phyloP scores from a whole-genome alignment of 2,329 filamentous ascomycete genomes.

The Colletotrichum lentis region DNA sequence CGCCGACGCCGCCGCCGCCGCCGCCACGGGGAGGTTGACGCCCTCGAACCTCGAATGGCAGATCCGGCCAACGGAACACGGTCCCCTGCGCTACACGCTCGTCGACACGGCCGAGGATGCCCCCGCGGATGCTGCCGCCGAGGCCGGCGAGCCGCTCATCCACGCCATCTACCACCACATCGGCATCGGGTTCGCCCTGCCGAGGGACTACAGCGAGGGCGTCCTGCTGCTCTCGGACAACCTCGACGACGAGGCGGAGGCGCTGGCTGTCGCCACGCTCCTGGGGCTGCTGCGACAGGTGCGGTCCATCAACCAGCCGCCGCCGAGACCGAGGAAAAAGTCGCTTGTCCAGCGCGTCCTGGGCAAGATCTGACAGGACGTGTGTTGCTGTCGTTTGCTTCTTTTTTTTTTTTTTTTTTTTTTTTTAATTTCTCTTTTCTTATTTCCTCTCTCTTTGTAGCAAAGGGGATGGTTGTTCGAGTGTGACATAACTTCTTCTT shows the following conservation, averaged over 20 bases:
- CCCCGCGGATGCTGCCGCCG: background rate
- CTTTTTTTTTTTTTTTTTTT: no score
- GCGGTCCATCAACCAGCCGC: conserved; percentile 23
- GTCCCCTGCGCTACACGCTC: conserved; percentile 32
- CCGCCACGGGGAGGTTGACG: no score
- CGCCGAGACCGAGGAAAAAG: conserved; percentile 16
- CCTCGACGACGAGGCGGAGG: conserved; percentile 17
- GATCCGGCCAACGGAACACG: conserved; percentile 21
- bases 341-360: conserved; percentile 19
- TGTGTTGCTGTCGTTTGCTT: no score
- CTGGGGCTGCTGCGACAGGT: conserved; percentile 25
- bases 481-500: no score
- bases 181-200: conserved; percentile 26
- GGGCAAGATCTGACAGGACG: conserved; percentile 2
- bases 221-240: conserved; percentile 29
- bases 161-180: conserved; percentile 39
- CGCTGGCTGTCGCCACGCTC: conserved; percentile 15
- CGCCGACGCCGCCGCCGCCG: no score
- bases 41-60: conserved; percentile 30
- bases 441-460: no score
- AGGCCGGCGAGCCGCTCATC: conserved; percentile 1
- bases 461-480: no score
- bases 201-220: conserved; percentile 36
- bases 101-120: conserved; percentile 15
- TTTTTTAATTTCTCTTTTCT: no score